These are phyloP conservation scores for Aureobasidium sp. DNA, from an alignment of 2,329 filamentous ascomycete genomes.

Conservation along the genomic window DNA sequence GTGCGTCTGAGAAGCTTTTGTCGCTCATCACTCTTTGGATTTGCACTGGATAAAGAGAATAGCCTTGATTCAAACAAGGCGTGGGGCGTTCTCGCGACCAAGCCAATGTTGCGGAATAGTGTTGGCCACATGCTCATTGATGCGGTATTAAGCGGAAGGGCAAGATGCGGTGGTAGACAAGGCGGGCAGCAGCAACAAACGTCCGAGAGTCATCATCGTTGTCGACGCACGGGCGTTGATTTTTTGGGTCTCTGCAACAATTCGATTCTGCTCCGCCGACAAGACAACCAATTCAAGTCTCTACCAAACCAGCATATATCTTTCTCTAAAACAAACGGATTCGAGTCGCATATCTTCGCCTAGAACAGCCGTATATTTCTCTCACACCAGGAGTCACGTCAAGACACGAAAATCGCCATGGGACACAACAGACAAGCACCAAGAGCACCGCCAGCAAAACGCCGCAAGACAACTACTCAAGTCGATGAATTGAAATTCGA, in stretches of 20 bases:
- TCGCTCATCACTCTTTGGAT: no score
- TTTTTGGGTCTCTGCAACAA: slow-evolving; percentile 15
- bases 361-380: background rate
- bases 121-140: background rate
- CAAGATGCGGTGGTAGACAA: background rate
- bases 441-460: slow-evolving; percentile 13
- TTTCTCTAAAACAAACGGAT: background rate
- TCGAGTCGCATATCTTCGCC: background rate
- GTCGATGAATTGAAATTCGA: slow-evolving; percentile 92
- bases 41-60: background rate
- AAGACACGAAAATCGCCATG: background rate
- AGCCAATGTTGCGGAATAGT: no score
- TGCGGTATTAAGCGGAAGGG: background rate
- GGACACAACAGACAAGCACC: slow-evolving; percentile 10
- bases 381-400: no score
- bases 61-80: background rate
- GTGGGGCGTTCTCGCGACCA: background rate
- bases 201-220: slow-evolving; percentile 1
- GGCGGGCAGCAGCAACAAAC: background rate
- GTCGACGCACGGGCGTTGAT: slow-evolving; percentile 6
- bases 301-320: background rate
- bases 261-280: background rate
- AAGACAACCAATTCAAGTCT: background rate
- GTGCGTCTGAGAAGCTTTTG: background rate
- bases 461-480: slow-evolving; percentile 30